Conservation (phyloP, 306 rosid genomes). For the Ammopiptanthus mongolicus region DNA sequence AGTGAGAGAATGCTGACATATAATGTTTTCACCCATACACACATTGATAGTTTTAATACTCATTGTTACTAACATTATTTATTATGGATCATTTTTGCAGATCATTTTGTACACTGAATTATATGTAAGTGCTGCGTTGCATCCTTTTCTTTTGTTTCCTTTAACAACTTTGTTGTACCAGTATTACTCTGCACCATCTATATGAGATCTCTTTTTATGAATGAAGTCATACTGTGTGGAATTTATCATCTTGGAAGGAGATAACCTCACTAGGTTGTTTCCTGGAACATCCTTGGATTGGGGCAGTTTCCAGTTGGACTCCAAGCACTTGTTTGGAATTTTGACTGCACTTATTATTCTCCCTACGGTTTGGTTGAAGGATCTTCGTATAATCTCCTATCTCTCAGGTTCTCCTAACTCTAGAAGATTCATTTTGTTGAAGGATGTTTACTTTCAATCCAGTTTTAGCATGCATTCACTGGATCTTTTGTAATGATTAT, state of each 20-base stretch:
- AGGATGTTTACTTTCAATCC: neutral
- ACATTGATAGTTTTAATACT: neutral
- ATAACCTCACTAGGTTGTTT: constrained; percentile 67
- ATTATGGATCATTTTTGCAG: constrained; percentile 45
- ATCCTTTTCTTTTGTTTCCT: neutral
- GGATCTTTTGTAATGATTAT: constrained; percentile 20
- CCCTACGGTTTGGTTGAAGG: constrained; percentile 77
- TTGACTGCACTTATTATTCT: constrained; percentile 64
- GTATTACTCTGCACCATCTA: neutral
- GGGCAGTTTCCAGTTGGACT: constrained; percentile 45
- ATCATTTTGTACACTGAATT: constrained; percentile 61
- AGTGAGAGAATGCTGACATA: neutral
- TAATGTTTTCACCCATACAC: neutral
- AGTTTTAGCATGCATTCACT: neutral
- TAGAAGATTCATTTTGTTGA: neutral
- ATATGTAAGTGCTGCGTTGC: constrained; percentile 57
- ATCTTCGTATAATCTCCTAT: constrained; percentile 67
- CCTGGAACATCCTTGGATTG: constrained; percentile 60
- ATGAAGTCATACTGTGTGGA: constrained; percentile 76
- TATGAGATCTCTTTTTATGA: neutral
- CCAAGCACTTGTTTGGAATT: constrained; percentile 62
- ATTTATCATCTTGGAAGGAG: constrained; percentile 80
- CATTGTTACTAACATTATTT: constrained; percentile 16
- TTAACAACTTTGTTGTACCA: neutral
- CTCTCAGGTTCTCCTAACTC: constrained; percentile 58